Conservation (phyloP, 192 early-diverging fungal species). For the Lunasporangiospora selenospora region DNA sequence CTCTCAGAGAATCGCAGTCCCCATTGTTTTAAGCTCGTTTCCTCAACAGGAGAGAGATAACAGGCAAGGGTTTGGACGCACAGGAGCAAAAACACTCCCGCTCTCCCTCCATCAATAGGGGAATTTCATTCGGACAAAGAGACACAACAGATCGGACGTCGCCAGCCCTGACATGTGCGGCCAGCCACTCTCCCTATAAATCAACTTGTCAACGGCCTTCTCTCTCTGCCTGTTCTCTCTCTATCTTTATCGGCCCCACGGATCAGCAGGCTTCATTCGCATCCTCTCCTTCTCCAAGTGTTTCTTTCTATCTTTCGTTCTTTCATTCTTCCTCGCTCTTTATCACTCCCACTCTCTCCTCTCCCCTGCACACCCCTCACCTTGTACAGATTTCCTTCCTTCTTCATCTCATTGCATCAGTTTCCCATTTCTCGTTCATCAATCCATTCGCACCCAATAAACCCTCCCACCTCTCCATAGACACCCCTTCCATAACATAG, state of each 20-base stretch:
- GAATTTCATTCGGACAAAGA: too few relatives aligned
- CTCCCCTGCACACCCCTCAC: not conserved
- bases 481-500: not conserved
- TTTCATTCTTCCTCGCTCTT: not conserved
- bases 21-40: too few relatives aligned
- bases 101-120: too few relatives aligned
- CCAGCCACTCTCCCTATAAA: not conserved
- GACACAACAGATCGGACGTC: too few relatives aligned
- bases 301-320: not conserved
- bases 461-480: not conserved
- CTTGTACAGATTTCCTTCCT: not conserved
- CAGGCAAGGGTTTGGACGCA: too few relatives aligned
- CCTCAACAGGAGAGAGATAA: too few relatives aligned
- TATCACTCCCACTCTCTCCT: conserved; percentile 3
- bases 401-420: not conserved
- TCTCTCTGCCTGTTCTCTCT: not conserved
- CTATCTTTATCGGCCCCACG: too few relatives aligned
- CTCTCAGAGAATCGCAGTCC: too few relatives aligned
- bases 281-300: conserved; percentile 1
- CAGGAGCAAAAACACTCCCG: not conserved
- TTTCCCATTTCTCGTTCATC: not conserved
- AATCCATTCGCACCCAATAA: not conserved
- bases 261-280: not conserved
- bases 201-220: not conserved
- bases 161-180: too few relatives aligned